Percentiles rank a stretch among this genome's conserved stretches.
phyloP scores from a whole-genome alignment of 177 flowering plant species.

The Vitis hybrid region DNA sequence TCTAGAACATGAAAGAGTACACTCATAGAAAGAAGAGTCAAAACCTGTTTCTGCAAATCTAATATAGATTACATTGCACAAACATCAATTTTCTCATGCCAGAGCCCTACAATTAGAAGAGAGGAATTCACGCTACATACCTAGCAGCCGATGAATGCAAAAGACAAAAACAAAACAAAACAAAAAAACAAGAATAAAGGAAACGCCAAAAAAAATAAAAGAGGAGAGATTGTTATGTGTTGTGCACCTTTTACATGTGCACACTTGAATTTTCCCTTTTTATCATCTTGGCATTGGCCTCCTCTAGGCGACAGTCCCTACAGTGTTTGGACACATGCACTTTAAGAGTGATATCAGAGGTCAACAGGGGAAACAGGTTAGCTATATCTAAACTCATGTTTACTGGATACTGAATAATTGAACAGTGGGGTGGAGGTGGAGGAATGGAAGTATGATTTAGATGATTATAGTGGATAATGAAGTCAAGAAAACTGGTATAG shows the following conservation, averaged over 20 bases:
- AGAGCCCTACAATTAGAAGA: no score
- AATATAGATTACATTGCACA: no score
- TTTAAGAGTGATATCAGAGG: neutral
- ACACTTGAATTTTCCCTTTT: neutral
- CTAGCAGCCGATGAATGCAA: neutral
- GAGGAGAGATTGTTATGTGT: neutral
- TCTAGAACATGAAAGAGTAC: no score
- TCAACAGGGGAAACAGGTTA: neutral
- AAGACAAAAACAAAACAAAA: neutral
- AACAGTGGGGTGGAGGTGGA: neutral
- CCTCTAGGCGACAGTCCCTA: neutral
- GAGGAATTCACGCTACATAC: no score
- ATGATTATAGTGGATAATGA: neutral
- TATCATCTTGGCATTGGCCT: conserved; percentile 6
- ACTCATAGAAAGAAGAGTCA: neutral
- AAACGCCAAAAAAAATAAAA: no score
- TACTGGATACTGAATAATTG: conserved; percentile 3
- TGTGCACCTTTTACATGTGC: neutral
- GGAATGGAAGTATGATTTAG: neutral
- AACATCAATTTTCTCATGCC: no score
- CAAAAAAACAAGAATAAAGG: no score
- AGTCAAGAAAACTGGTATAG: neutral
- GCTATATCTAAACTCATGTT: neutral
- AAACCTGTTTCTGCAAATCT: neutral
- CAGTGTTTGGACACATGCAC: neutral